Evolutionary conservation across 768 basidiomycete genomes (phyloP).

Genomic region (Naganishia friedmannii): DNA sequence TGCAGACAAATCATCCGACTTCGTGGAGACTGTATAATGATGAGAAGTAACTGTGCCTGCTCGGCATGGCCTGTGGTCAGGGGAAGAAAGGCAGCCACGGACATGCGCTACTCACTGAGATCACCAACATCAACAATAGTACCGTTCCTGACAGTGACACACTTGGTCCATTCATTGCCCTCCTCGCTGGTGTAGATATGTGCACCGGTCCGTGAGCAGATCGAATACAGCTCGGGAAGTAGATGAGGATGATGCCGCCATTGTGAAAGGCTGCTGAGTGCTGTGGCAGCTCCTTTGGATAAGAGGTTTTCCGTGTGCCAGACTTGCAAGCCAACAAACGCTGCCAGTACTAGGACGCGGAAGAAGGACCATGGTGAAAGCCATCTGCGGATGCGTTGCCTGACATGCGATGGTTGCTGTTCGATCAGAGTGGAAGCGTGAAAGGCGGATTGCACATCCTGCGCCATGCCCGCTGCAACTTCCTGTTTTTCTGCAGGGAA

Average conservation of each 20-base stretch:
- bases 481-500: neutral
- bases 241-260: constrained; percentile 16
- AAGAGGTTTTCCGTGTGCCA: neutral
- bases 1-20: constrained; percentile 4
- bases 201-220: constrained; percentile 22
- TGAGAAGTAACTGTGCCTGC: neutral
- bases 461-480: neutral
- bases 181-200: constrained; percentile 29
- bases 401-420: neutral
- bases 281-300: neutral
- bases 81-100: neutral
- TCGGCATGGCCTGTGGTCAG: neutral
- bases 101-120: constrained; percentile 21
- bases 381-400: neutral
- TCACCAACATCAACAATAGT: constrained; percentile 27
- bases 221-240: constrained; percentile 22
- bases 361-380: neutral
- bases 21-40: constrained; percentile 5
- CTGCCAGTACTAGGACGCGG: neutral
- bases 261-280: neutral
- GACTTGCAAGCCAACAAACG: neutral
- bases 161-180: neutral
- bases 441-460: neutral
- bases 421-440: constrained; percentile 8
- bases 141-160: constrained; percentile 17